These are phyloP conservation scores for Aureobasidium sp. DNA, from an alignment of 2,329 filamentous ascomycete genomes.

Conservation along the genomic window DNA sequence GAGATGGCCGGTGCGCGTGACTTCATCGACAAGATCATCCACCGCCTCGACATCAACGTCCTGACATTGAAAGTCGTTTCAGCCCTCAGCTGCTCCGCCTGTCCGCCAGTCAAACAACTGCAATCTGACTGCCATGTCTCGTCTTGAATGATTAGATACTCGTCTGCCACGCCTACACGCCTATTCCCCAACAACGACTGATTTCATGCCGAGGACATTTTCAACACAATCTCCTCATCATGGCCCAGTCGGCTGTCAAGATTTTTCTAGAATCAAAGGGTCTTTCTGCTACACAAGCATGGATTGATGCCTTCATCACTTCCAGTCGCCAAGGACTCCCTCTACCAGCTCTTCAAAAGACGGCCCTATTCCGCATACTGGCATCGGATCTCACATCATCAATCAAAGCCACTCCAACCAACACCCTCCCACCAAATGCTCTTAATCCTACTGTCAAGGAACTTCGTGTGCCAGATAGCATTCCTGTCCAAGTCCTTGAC, in stretches of 20 bases:
- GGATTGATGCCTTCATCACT: conserved; percentile 58
- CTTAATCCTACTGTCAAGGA: conserved; percentile 50
- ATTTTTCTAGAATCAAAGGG: conserved; percentile 49
- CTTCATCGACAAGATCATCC: conserved; percentile 1
- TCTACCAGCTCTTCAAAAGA: conserved; percentile 66
- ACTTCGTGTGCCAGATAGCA: conserved; percentile 50
- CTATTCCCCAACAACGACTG: not conserved
- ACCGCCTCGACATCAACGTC: not conserved
- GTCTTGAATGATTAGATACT: not conserved
- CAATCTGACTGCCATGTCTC: not conserved
- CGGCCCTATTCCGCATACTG: conserved; percentile 73
- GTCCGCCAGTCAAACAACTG: not conserved
- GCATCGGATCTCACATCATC: conserved; percentile 66
- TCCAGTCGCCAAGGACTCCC: conserved; percentile 51
- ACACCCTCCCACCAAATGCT: conserved; percentile 54
- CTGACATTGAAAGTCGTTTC: not conserved
- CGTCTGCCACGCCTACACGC: not conserved
- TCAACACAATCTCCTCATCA: conserved; percentile 6
- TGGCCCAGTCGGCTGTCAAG: not conserved
- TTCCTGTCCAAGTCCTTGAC: conserved; percentile 77
- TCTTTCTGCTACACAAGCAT: conserved; percentile 50
- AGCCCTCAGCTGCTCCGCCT: not conserved
- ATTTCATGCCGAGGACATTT: not conserved
- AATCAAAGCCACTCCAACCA: conserved; percentile 34
- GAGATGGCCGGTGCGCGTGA: conserved; percentile 13